These are phyloP conservation scores for Metschnikowia reukaufii DNA, from an alignment of 805 yeast species.

Conservation along the genomic window DNA sequence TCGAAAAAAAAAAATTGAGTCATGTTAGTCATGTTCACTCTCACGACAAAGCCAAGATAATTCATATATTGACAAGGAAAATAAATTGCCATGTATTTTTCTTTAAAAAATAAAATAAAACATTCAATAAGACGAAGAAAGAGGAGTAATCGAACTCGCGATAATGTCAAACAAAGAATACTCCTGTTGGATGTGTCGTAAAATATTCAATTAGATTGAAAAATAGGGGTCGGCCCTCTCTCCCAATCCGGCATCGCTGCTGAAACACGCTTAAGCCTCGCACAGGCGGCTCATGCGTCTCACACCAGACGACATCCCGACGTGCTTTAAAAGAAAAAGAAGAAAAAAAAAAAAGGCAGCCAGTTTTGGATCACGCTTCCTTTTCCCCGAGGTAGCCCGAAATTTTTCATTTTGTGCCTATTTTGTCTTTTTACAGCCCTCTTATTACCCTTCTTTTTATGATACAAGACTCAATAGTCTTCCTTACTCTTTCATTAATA, in stretches of 20 bases:
- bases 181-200: no score
- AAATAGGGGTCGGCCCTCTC: not conserved
- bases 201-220: no score
- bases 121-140: no score
- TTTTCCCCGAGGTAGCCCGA: not conserved
- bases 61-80: no score
- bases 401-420: not conserved
- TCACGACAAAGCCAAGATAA: no score
- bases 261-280: conserved; percentile 2
- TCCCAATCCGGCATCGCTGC: conserved; percentile 1
- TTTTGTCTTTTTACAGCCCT: not conserved
- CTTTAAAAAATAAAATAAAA: no score
- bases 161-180: no score
- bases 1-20: no score
- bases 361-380: not conserved
- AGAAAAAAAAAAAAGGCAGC: not conserved
- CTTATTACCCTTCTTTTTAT: not conserved
- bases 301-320: not conserved
- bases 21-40: no score
- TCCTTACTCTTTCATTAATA: not conserved
- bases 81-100: no score
- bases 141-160: no score
- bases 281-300: not conserved
- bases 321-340: not conserved
- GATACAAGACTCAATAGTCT: not conserved